phyloP scores from a whole-genome alignment of 768 basidiomycete species.

The Leccinum imitatum region DNA sequence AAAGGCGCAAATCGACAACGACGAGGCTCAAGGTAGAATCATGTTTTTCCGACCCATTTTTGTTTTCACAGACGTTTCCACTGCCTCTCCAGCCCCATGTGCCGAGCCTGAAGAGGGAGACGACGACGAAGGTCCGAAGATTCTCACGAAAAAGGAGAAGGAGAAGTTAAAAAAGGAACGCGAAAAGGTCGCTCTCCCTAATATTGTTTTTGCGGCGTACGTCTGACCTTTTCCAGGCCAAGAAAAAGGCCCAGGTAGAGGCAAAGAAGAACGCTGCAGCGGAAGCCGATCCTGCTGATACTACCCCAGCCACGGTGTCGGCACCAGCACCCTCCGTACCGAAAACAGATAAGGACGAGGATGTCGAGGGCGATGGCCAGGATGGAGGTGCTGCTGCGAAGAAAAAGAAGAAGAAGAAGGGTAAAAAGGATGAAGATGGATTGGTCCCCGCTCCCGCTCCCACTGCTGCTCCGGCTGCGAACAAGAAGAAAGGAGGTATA shows the following conservation, averaged over 20 bases:
- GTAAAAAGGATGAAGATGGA: slow-evolving; percentile 72
- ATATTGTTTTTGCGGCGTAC: slow-evolving; percentile 7
- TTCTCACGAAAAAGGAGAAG: slow-evolving; percentile 94
- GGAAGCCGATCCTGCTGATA: slow-evolving; percentile 32
- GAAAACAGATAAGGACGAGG: slow-evolving; percentile 47
- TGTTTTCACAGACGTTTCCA: slow-evolving; percentile 17
- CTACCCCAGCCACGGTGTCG: slow-evolving; percentile 9
- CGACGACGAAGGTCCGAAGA: slow-evolving; percentile 54
- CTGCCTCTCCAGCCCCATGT: slow-evolving; percentile 29
- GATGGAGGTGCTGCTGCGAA: slow-evolving; percentile 53
- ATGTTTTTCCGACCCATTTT: slow-evolving; percentile 1
- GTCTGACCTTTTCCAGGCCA: slow-evolving; percentile 43
- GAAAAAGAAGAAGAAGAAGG: slow-evolving; percentile 84
- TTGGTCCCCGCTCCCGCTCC: slow-evolving; percentile 41
- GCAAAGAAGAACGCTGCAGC: slow-evolving; percentile 62
- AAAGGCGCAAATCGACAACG: slow-evolving; percentile 19
- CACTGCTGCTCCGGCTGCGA: slow-evolving; percentile 34
- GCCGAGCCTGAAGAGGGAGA: slow-evolving; percentile 36
- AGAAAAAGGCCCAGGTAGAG: slow-evolving; percentile 83
- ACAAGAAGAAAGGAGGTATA: slow-evolving; percentile 78
- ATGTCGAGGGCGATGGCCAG: slow-evolving; percentile 67
- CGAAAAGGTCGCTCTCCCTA: slow-evolving; percentile 68
- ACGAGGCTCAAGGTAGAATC: slow-evolving; percentile 12
- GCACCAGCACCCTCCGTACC: slow-evolving; percentile 31
- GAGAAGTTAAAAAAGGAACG: slow-evolving; percentile 96